These are phyloP conservation scores for Entamoeba histolytica DNA, from an alignment of 208 protist genomes.

Conservation along the genomic window DNA sequence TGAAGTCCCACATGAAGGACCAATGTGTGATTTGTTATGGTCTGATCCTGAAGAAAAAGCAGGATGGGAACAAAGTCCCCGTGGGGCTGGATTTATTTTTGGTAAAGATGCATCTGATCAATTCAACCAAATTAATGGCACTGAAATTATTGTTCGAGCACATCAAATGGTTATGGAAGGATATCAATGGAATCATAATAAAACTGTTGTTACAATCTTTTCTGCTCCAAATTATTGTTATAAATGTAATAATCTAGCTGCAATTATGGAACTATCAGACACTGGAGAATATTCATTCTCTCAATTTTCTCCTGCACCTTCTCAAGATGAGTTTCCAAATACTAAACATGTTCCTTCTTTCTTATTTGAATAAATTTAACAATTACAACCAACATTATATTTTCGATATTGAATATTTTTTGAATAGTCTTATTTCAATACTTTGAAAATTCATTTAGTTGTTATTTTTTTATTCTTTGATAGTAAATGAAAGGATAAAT, in stretches of 20 bases:
- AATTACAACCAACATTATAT: too few relatives aligned
- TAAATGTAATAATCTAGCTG: background rate
- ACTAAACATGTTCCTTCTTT: background rate
- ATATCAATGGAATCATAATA: conserved; percentile 50
- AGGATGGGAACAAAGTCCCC: conserved; percentile 9
- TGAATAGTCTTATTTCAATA: too few relatives aligned
- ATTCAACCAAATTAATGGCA: conserved; percentile 48
- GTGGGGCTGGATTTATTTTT: conserved; percentile 32
- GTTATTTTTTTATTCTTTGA: too few relatives aligned
- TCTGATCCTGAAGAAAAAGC: conserved; percentile 70
- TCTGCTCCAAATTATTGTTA: conserved; percentile 61
- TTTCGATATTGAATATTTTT: too few relatives aligned
- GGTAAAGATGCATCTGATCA: conserved; percentile 10
- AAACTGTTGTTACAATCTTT: conserved; percentile 51
- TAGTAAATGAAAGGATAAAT: too few relatives aligned
- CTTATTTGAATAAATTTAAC: background rate
- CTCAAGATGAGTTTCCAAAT: background rate
- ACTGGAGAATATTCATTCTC: background rate
- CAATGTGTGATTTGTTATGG: too few relatives aligned
- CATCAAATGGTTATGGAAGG: conserved; percentile 57
- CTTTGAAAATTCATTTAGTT: too few relatives aligned
- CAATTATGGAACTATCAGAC: background rate
- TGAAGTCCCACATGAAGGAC: conserved; percentile 87
- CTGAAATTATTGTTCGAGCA: conserved; percentile 36
- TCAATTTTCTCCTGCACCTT: background rate